phyloP scores from a whole-genome alignment of 805 yeast genomes.

The Sugiyamaella americana region DNA sequence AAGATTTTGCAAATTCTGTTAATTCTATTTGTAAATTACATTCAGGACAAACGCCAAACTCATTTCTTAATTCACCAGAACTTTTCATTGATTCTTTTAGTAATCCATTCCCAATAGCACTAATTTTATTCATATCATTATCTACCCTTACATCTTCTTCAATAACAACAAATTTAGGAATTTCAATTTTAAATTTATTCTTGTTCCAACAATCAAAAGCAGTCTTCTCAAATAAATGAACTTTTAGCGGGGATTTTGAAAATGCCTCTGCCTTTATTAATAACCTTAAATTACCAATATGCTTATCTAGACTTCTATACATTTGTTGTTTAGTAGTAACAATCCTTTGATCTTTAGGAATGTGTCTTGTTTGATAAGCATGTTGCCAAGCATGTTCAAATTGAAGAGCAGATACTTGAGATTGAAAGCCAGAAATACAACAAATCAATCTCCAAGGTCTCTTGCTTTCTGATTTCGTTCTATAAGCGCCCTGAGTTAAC shows the following conservation, averaged over 20 bases:
- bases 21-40: slow-evolving; percentile 2
- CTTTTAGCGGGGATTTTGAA: slow-evolving; percentile 22
- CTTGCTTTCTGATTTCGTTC: slow-evolving; percentile 50
- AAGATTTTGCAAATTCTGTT: slow-evolving; percentile 6
- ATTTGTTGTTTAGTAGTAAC: slow-evolving; percentile 23
- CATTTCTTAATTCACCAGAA: background rate
- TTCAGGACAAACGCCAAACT: background rate
- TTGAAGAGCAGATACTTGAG: slow-evolving; percentile 61
- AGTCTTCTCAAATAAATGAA: slow-evolving; percentile 26
- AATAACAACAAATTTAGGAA: slow-evolving; percentile 10
- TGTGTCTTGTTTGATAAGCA: slow-evolving; percentile 57
- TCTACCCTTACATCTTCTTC: slow-evolving; percentile 9
- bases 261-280: slow-evolving; percentile 23
- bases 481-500: slow-evolving; percentile 54
- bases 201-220: slow-evolving; percentile 24
- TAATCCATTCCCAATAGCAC: slow-evolving; percentile 18
- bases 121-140: slow-evolving; percentile 1
- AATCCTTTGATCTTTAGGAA: slow-evolving; percentile 37
- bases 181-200: slow-evolving; percentile 22
- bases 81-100: background rate
- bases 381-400: slow-evolving; percentile 88
- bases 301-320: slow-evolving; percentile 20
- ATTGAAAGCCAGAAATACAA: slow-evolving; percentile 66
- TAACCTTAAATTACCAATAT: slow-evolving; percentile 27
- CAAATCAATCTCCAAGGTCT: slow-evolving; percentile 72